A percentile compares a stretch with the other conserved stretches of the same genome.
phyloP scores from a whole-genome alignment of 1,284 basidiomycete species.

The Neotropicomus parvogracilis region DNA sequence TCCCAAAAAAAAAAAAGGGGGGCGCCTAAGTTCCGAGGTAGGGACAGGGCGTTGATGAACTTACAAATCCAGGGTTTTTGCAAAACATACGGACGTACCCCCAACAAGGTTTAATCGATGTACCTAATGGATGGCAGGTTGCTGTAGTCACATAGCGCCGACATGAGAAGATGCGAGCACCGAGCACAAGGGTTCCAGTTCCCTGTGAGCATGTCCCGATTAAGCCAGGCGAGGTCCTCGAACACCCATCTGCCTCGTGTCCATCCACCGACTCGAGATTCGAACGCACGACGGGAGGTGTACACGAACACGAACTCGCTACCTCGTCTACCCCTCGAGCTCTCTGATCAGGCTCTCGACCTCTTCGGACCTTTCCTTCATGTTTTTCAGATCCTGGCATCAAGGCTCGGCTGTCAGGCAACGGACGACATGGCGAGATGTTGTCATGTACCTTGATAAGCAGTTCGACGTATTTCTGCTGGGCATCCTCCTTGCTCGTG shows the following conservation, averaged over 20 bases:
- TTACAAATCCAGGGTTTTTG: slow-evolving; percentile 24
- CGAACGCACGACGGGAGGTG: no score
- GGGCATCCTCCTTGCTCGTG: slow-evolving; percentile 66
- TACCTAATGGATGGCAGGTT: slow-evolving; percentile 18
- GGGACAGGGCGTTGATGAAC: slow-evolving; percentile 15
- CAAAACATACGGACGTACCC: slow-evolving; percentile 2
- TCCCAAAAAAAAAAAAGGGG: slow-evolving; percentile 34
- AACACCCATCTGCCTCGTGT: no score
- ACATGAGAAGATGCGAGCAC: no score
- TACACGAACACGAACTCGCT: slow-evolving; percentile 5
- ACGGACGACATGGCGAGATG: background rate
- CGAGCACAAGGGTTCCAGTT: slow-evolving; percentile 14
- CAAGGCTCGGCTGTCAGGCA: background rate
- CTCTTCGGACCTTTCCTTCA: slow-evolving; percentile 45
- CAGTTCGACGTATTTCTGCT: slow-evolving; percentile 68
- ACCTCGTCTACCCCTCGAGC: slow-evolving; percentile 49
- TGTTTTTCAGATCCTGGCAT: slow-evolving; percentile 42
- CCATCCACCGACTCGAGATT: no score
- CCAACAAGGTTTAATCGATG: slow-evolving; percentile 1
- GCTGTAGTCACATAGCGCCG: no score
- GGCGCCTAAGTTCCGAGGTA: slow-evolving; percentile 33
- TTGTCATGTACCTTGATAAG: slow-evolving; percentile 53
- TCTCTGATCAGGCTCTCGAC: slow-evolving; percentile 56
- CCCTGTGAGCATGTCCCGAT: slow-evolving; percentile 4
- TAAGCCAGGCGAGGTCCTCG: slow-evolving; percentile 19